Evolutionary conservation across 2,329 filamentous ascomycete genomes (phyloP).

Genomic region (Microdochium nivale): DNA sequence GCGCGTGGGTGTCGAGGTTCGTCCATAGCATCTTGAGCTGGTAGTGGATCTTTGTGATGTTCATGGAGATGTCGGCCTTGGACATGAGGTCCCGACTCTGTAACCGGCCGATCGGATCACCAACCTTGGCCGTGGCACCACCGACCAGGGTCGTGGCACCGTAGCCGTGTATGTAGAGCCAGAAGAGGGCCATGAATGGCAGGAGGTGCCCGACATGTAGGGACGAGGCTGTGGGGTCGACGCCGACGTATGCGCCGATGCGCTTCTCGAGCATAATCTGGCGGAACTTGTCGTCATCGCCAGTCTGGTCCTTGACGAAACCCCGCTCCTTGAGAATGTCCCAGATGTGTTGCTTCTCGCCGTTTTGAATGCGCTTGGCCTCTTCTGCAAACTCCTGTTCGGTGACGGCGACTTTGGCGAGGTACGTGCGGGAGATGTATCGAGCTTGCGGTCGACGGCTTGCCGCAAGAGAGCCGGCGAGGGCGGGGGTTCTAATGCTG

Average conservation of each 20-base stretch:
- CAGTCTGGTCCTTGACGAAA: slow-evolving; percentile 65
- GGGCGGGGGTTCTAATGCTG: neutral
- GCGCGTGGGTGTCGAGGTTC: slow-evolving; percentile 60
- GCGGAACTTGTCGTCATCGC: slow-evolving; percentile 42
- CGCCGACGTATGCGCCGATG: slow-evolving; percentile 69
- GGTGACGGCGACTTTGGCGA: slow-evolving; percentile 33
- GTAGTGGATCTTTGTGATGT: slow-evolving; percentile 58
- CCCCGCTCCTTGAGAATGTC: slow-evolving; percentile 63
- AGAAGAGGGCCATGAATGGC: slow-evolving; percentile 76
- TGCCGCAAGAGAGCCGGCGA: slow-evolving; percentile 2
- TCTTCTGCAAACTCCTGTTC: slow-evolving; percentile 36
- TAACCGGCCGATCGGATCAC: slow-evolving; percentile 67
- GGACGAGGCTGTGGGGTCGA: slow-evolving; percentile 74
- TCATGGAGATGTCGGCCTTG: slow-evolving; percentile 46
- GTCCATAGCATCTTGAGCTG: slow-evolving; percentile 66
- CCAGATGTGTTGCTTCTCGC: slow-evolving; percentile 46
- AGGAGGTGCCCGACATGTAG: slow-evolving; percentile 75
- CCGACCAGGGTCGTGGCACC: slow-evolving; percentile 60
- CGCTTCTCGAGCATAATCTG: slow-evolving; percentile 55
- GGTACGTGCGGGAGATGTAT: slow-evolving; percentile 29
- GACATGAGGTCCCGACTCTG: slow-evolving; percentile 47
- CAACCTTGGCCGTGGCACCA: slow-evolving; percentile 68
- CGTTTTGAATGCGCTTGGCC: slow-evolving; percentile 38
- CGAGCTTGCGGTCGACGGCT: slow-evolving; percentile 15
- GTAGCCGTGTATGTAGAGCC: slow-evolving; percentile 73